Evolutionary conservation across 257 asterid species (phyloP), one percentile per base, ranked within the genome.

Genomic region (Nicotiana obtusifolia): DNA sequence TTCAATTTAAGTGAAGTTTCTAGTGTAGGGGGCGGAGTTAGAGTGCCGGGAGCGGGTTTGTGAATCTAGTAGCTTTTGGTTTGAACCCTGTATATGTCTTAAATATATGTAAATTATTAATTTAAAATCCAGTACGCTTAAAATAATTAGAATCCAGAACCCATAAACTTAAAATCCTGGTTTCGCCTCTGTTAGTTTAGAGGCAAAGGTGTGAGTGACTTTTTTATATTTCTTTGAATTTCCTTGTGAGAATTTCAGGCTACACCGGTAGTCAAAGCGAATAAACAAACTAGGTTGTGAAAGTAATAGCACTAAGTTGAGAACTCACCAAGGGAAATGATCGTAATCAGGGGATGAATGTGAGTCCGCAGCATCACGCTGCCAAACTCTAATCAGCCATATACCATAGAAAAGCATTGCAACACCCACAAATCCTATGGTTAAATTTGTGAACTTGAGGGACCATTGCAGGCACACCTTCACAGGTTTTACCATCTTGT

Each of bases 251-350:
- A n/a, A 60, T 60, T 10, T 26, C 11, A n/a, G 31, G 65, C 24
- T 60, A 26, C 28, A 30, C 30, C 6, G 9, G 3, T 8, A 15
- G 15, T 20, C 16, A 20, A 60, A 22, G 10, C 20, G 65, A 60
- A 60, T 7, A 9, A 22, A 60, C 16, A 60, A 60, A 22, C 31
- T 8, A 60, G 14, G 31, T 60, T 60, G 31, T 60, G 31, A 60
- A 20, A 20, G 16, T 9, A 60, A 20, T 10, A n/a, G 16, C 15
- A 57, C 4, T 19, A 57, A 19, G 64, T n/a, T 57, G 24, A 71
- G 64, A 75, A n/a, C 57, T 81, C 85, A 91, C 96, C 93, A 89
- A 57, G 97, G 97, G 59, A 88, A 64, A 33, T 81, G 20, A 49
- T 79, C 71, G 52, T 81, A 22, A 41, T 64, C 78, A 59, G 76